These are phyloP conservation scores for Lepidium sativum DNA, from an alignment of 345 rosid species.

Conservation along the genomic window DNA sequence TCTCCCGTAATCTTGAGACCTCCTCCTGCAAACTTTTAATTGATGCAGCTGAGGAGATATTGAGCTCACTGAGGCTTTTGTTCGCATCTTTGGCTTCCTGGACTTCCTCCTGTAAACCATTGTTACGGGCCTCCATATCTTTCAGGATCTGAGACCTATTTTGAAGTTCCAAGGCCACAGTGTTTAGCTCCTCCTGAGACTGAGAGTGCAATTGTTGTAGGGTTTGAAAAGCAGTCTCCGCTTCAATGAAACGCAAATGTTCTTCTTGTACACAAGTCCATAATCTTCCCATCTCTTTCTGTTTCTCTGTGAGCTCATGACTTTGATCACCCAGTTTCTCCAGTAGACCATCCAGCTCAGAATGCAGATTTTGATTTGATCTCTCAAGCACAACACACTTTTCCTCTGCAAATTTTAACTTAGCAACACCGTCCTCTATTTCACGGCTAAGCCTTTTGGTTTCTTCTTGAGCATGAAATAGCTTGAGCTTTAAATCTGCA, in stretches of 20 bases:
- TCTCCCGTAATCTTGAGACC: slow-evolving; percentile 58
- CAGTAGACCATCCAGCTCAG: slow-evolving; percentile 52
- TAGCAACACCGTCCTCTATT: slow-evolving; percentile 54
- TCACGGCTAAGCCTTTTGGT: slow-evolving; percentile 58
- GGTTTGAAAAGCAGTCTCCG: slow-evolving; percentile 98
- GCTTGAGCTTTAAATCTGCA: slow-evolving; percentile 53
- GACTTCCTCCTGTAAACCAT: slow-evolving; percentile 46
- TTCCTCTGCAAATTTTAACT: slow-evolving; percentile 75
- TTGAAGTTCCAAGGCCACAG: slow-evolving; percentile 58
- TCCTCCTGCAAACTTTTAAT: slow-evolving; percentile 60
- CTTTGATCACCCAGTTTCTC: slow-evolving; percentile 61
- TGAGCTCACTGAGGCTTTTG: slow-evolving; percentile 52
- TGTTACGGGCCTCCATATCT: slow-evolving; percentile 60
- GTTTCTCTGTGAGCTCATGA: slow-evolving; percentile 73
- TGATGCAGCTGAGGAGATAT: slow-evolving; percentile 62
- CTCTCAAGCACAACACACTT: slow-evolving; percentile 64
- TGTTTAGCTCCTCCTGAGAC: slow-evolving; percentile 87
- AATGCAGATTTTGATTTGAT: slow-evolving; percentile 62
- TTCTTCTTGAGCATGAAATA: slow-evolving; percentile 56
- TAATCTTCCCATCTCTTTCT: slow-evolving; percentile 74
- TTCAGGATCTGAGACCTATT: slow-evolving; percentile 47
- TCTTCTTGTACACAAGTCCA: slow-evolving; percentile 91
- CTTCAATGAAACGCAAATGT: slow-evolving; percentile 75
- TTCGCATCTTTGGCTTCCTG: slow-evolving; percentile 47
- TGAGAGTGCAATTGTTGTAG: slow-evolving; percentile 89